Conservation (phyloP, 371 early-diverging fungal species). For the Nematocida major region DNA sequence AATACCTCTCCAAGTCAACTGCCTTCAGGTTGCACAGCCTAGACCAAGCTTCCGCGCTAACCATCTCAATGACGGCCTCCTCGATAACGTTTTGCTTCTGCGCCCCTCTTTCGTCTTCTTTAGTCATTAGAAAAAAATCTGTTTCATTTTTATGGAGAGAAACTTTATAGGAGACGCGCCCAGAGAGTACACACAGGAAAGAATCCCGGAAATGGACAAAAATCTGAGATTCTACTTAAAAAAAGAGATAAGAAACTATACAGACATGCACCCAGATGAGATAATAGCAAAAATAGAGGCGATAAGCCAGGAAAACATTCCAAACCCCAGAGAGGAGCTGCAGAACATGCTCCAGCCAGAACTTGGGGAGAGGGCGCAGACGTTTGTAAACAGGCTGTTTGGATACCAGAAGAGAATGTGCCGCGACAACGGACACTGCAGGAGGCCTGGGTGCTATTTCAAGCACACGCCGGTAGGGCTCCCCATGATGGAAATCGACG, state of each 20-base stretch:
- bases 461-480: constrained; percentile 8
- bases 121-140: constrained; percentile 34
- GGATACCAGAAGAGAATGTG: constrained; percentile 55
- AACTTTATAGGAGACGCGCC: background rate
- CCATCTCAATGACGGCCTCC: background rate
- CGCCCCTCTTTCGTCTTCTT: background rate
- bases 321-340: constrained; percentile 37
- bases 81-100: constrained; percentile 19
- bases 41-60: constrained; percentile 3
- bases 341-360: constrained; percentile 41
- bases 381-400: constrained; percentile 57
- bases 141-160: constrained; percentile 51
- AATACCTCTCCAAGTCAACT: constrained; percentile 45
- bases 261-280: constrained; percentile 24
- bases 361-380: constrained; percentile 50
- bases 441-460: constrained; percentile 35
- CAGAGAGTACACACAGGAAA: background rate
- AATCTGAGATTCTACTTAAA: constrained; percentile 36
- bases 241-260: constrained; percentile 32
- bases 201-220: constrained; percentile 42
- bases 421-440: constrained; percentile 43
- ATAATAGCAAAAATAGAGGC: constrained; percentile 39
- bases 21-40: constrained; percentile 38
- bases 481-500: constrained; percentile 43
- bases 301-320: background rate